A percentile compares a stretch with the other conserved stretches of the same genome.
These are phyloP conservation scores for Flaveria ramosissima DNA, from an alignment of 129 eudicot species.

Conservation along the genomic window DNA sequence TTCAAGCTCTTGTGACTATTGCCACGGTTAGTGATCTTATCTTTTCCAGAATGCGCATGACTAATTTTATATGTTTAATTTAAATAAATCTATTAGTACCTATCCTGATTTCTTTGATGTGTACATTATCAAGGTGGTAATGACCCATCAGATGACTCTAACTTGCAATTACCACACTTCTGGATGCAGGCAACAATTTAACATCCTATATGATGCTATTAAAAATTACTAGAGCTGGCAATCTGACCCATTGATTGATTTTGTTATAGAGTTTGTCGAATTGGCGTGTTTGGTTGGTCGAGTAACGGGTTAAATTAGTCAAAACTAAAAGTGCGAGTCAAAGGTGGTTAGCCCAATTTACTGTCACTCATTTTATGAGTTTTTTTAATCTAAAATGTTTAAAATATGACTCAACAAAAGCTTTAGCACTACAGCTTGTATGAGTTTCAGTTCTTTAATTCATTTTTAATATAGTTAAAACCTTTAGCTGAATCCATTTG, in stretches of 20 bases:
- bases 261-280: too few species aligned
- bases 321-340: background rate
- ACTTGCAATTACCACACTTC: constrained; percentile 91
- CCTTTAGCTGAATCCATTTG: too few species aligned
- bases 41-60: background rate
- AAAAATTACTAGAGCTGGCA: background rate
- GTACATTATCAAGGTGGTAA: constrained; percentile 67
- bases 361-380: too few species aligned
- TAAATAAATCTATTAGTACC: background rate
- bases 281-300: too few species aligned
- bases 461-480: too few species aligned
- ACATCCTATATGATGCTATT: background rate
- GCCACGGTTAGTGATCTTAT: background rate
- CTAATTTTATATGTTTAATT: background rate
- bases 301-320: too few species aligned
- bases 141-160: constrained; percentile 96
- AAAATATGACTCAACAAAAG: too few species aligned
- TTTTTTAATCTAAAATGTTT: too few species aligned
- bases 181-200: constrained; percentile 69
- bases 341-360: background rate
- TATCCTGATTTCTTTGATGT: background rate
- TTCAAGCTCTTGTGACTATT: background rate
- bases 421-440: too few species aligned
- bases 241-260: constrained; percentile 21
- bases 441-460: too few species aligned